phyloP scores from a whole-genome alignment of 164 flowering plant species.

The Stephania yunnanensis region DNA sequence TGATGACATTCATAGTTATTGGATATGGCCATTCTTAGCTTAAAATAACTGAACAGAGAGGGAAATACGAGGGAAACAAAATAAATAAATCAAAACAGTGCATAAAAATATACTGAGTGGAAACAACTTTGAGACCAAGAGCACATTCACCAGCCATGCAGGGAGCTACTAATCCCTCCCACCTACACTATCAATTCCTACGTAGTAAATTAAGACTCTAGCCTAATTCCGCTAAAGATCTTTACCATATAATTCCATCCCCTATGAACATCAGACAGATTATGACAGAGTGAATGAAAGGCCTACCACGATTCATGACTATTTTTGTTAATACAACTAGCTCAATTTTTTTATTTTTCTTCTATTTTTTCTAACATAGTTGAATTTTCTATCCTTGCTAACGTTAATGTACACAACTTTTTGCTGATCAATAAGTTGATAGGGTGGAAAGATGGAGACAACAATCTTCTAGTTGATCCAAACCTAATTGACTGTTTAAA shows the following conservation, averaged over 20 bases:
- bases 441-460: slow-evolving; percentile 73
- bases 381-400: neutral
- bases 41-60: neutral
- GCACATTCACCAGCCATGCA: too few relatives aligned
- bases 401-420: too few relatives aligned
- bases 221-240: too few relatives aligned
- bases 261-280: too few relatives aligned
- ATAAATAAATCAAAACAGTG: too few relatives aligned
- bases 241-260: too few relatives aligned
- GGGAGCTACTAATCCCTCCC: too few relatives aligned
- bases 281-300: neutral
- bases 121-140: too few relatives aligned
- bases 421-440: slow-evolving; percentile 46
- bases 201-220: too few relatives aligned
- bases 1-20: neutral
- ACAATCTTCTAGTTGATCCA: slow-evolving; percentile 57
- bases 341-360: too few relatives aligned
- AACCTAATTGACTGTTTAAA: slow-evolving; percentile 55
- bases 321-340: neutral
- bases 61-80: neutral
- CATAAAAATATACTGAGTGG: too few relatives aligned
- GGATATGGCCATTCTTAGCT: neutral
- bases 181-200: too few relatives aligned
- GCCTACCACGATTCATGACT: neutral
- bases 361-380: neutral